Conservation (phyloP, 176 grass and related monocot genomes). For the Saccharum spontaneum region DNA sequence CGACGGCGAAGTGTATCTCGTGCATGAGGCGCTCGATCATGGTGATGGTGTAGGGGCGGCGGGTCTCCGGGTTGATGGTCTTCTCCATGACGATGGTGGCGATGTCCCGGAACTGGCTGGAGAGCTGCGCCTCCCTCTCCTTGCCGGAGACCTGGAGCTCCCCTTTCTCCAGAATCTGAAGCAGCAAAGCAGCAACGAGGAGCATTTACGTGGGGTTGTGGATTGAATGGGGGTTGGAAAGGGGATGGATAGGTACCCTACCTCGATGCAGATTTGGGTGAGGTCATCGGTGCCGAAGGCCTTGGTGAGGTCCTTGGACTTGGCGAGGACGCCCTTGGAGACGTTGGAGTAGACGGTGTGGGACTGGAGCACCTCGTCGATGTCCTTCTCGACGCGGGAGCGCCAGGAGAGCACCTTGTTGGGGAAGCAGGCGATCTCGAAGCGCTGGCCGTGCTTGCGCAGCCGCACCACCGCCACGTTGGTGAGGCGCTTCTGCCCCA, state of each 20-base stretch:
- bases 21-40: constrained; percentile 97
- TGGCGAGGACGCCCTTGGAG: constrained; percentile 84
- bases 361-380: constrained; percentile 86
- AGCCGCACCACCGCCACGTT: constrained; percentile 90
- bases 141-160: constrained; percentile 98
- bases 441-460: constrained; percentile 66
- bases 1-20: constrained; percentile 79
- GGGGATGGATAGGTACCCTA: neutral
- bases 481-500: constrained; percentile 81
- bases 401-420: constrained; percentile 96
- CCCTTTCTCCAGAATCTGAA: constrained; percentile 84
- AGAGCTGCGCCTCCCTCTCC: constrained; percentile 85
- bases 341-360: constrained; percentile 83
- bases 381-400: constrained; percentile 72
- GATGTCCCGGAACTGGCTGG: constrained; percentile 87
- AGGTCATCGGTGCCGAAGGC: constrained; percentile 81
- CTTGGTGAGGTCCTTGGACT: constrained; percentile 74
- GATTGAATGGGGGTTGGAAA: neutral
- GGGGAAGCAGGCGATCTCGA: constrained; percentile 93
- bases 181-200: neutral
- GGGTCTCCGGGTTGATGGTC: constrained; percentile 79
- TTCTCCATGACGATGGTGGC: constrained; percentile 97
- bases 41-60: constrained; percentile 83
- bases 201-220: no score
- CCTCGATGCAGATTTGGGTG: constrained; percentile 78